phyloP scores from a whole-genome alignment of 164 flowering plant species.

The Sedum album region DNA sequence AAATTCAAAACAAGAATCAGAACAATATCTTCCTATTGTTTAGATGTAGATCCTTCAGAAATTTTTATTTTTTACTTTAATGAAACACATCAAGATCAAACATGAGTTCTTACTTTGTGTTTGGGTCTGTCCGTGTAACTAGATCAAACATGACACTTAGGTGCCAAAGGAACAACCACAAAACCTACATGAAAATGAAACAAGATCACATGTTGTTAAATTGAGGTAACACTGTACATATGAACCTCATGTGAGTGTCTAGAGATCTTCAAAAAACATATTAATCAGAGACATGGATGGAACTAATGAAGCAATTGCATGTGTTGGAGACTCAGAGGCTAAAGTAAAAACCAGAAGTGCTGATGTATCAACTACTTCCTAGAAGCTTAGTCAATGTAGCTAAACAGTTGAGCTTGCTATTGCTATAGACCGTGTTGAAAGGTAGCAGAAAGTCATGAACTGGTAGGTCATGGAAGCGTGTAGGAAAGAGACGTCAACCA shows the following conservation, averaged over 20 bases:
- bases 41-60: background rate
- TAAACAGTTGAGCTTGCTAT: no score
- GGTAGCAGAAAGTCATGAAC: background rate
- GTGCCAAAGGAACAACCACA: background rate
- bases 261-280: background rate
- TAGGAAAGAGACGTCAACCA: background rate
- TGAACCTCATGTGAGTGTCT: background rate
- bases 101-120: background rate
- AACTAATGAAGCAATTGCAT: background rate
- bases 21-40: background rate
- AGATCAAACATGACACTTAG: no score
- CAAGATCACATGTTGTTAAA: background rate
- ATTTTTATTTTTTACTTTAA: background rate
- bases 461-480: background rate
- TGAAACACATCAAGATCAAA: background rate
- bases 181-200: background rate
- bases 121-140: no score
- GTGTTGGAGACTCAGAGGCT: background rate
- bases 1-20: background rate
- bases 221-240: background rate
- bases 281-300: background rate
- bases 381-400: background rate
- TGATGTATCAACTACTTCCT: background rate
- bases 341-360: background rate
- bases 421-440: background rate